phyloP scores from a whole-genome alignment of 371 early-diverging fungal genomes.

The Apophysomyces variabilis region DNA sequence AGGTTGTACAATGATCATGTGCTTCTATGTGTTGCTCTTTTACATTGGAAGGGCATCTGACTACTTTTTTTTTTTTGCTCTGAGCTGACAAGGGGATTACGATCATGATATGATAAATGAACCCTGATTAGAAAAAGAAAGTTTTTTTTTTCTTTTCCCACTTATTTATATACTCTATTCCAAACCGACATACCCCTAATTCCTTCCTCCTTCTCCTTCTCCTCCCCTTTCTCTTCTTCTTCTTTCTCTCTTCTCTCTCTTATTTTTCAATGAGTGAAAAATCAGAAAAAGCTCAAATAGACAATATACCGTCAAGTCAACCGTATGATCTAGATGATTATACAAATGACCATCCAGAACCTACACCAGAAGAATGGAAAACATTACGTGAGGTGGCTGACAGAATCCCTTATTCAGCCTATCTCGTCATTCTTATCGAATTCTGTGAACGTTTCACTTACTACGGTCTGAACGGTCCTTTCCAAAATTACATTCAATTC shows the following conservation, averaged over 20 bases:
- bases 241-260: background rate
- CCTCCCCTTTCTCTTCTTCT: background rate
- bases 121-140: background rate
- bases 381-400: constrained; percentile 57
- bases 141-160: background rate
- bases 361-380: constrained; percentile 55
- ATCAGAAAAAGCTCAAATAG: constrained; percentile 13
- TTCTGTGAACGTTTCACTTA: constrained; percentile 82
- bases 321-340: constrained; percentile 13
- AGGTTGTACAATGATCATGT: too few relatives aligned
- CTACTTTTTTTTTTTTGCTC: too few relatives aligned
- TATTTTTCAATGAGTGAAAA: constrained; percentile 17
- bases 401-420: constrained; percentile 56
- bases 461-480: constrained; percentile 68
- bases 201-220: background rate
- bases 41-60: too few relatives aligned
- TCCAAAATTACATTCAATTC: constrained; percentile 68
- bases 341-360: constrained; percentile 34
- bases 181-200: too few relatives aligned
- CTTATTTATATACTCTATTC: background rate
- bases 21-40: too few relatives aligned
- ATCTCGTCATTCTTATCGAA: constrained; percentile 71
- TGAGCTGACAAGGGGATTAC: too few relatives aligned
- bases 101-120: too few relatives aligned
- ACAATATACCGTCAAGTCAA: background rate